These are phyloP conservation scores for Mikania micrantha DNA, from an alignment of 129 eudicot species.

Conservation along the genomic window DNA sequence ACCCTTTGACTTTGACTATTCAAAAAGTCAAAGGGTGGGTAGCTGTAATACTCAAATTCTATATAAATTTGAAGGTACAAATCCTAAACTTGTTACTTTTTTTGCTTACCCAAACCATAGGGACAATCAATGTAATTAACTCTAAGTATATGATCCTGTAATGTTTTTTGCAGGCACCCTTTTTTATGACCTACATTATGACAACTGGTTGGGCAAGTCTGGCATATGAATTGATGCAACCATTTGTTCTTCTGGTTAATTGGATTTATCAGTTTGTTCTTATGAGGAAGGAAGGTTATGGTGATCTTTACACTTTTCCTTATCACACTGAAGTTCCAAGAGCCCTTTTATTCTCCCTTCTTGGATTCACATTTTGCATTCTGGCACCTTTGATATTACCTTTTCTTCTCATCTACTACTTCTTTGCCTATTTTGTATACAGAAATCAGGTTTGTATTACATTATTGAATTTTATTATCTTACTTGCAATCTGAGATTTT, in stretches of 20 bases:
- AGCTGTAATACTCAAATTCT: too few relatives aligned
- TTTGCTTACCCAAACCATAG: too few relatives aligned
- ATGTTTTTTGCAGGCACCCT: slow-evolving; percentile 60
- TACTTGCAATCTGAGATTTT: not conserved
- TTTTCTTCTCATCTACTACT: slow-evolving; percentile 72
- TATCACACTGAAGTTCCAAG: slow-evolving; percentile 93
- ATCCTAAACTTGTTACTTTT: too few relatives aligned
- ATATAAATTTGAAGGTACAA: too few relatives aligned
- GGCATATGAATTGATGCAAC: slow-evolving; percentile 78
- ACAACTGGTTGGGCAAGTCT: slow-evolving; percentile 97
- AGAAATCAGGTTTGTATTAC: slow-evolving; percentile 64
- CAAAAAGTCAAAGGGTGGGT: too few relatives aligned
- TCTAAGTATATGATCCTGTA: not conserved
- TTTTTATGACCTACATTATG: slow-evolving; percentile 80
- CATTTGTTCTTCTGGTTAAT: slow-evolving; percentile 60
- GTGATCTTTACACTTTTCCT: slow-evolving; percentile 64
- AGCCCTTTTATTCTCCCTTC: slow-evolving; percentile 70
- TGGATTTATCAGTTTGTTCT: slow-evolving; percentile 45
- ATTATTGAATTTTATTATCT: not conserved
- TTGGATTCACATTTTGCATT: slow-evolving; percentile 64
- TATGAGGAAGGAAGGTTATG: slow-evolving; percentile 44
- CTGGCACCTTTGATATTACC: slow-evolving; percentile 88
- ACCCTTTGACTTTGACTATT: too few relatives aligned
- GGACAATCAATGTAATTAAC: too few relatives aligned
- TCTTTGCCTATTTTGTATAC: slow-evolving; percentile 78